A percentile compares a stretch with the other conserved stretches of the same genome.
These are phyloP conservation scores for Hyphodiscus hymeniophilus DNA, from an alignment of 495 filamentous ascomycete genomes.

Conservation along the genomic window DNA sequence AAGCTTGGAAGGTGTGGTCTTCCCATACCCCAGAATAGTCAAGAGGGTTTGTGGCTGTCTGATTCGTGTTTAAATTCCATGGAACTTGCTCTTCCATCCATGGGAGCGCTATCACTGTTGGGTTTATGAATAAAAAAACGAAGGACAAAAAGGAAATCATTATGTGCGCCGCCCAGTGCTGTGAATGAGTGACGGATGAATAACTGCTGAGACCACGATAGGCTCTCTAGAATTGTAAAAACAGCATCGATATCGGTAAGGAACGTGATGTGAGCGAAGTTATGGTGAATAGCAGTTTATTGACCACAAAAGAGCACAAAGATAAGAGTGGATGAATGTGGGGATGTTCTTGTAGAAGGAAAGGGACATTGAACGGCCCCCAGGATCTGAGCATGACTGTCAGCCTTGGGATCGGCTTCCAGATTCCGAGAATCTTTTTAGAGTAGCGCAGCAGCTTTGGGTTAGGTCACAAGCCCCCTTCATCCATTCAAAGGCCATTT, in stretches of 20 bases:
- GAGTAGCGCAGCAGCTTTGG: no score
- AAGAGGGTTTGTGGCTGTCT: slow-evolving; percentile 45
- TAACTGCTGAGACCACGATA: background rate
- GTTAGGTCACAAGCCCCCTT: no score
- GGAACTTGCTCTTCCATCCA: slow-evolving; percentile 49
- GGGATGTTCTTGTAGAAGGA: no score
- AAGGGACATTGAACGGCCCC: no score
- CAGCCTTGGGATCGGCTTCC: no score
- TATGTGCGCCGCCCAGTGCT: background rate
- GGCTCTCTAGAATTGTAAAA: background rate
- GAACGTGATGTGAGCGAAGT: background rate
- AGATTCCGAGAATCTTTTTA: no score
- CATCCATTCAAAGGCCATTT: no score
- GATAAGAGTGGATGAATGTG: no score
- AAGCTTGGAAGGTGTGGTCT: slow-evolving; percentile 44
- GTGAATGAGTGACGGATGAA: background rate
- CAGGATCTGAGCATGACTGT: no score
- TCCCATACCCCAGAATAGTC: slow-evolving; percentile 57
- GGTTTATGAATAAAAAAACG: slow-evolving; percentile 20
- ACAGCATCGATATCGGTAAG: no score
- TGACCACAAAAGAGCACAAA: background rate
- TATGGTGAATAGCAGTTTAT: background rate
- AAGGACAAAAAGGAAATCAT: slow-evolving; percentile 1
- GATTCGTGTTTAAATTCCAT: slow-evolving; percentile 47
- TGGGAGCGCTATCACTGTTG: slow-evolving; percentile 35